phyloP scores from a whole-genome alignment of 768 basidiomycete genomes.

The Thelephora aurantiotincta region DNA sequence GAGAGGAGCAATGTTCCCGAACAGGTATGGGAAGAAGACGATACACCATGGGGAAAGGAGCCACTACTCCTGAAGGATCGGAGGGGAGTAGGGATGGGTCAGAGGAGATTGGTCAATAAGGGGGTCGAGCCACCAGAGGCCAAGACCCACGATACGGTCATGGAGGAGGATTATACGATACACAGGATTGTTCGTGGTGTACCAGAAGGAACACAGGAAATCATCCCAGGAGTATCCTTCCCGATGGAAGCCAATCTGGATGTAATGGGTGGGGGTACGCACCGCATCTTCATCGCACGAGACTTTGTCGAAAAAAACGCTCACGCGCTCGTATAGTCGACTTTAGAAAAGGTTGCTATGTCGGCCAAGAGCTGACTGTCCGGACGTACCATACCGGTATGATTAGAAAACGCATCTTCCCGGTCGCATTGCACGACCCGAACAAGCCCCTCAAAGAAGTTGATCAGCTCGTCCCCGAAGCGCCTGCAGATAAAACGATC shows the following conservation, averaged over 20 bases:
- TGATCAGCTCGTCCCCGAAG: neutral
- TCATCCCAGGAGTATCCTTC: slow-evolving; percentile 62
- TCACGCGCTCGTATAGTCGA: slow-evolving; percentile 44
- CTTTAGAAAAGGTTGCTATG: slow-evolving; percentile 95
- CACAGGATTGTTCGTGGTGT: slow-evolving; percentile 76
- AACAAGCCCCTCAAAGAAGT: slow-evolving; percentile 10
- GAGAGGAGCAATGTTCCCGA: slow-evolving; percentile 59
- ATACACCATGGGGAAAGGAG: slow-evolving; percentile 49
- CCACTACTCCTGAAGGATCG: slow-evolving; percentile 43
- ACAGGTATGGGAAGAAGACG: slow-evolving; percentile 44
- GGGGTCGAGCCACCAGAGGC: slow-evolving; percentile 47
- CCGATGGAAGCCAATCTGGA: slow-evolving; percentile 95
- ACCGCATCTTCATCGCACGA: neutral
- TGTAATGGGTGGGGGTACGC: slow-evolving; percentile 83
- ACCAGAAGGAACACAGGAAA: slow-evolving; percentile 75
- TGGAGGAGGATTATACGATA: slow-evolving; percentile 47
- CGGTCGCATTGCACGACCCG: slow-evolving; percentile 43
- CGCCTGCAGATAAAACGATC: neutral
- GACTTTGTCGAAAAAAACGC: neutral
- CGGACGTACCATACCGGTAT: slow-evolving; percentile 92
- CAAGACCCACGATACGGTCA: slow-evolving; percentile 38
- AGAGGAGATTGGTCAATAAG: slow-evolving; percentile 51
- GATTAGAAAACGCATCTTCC: slow-evolving; percentile 80
- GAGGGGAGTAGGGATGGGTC: slow-evolving; percentile 69
- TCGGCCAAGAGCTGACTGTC: slow-evolving; percentile 95